Conservation (phyloP, 805 yeast species). For the Candida montana region DNA sequence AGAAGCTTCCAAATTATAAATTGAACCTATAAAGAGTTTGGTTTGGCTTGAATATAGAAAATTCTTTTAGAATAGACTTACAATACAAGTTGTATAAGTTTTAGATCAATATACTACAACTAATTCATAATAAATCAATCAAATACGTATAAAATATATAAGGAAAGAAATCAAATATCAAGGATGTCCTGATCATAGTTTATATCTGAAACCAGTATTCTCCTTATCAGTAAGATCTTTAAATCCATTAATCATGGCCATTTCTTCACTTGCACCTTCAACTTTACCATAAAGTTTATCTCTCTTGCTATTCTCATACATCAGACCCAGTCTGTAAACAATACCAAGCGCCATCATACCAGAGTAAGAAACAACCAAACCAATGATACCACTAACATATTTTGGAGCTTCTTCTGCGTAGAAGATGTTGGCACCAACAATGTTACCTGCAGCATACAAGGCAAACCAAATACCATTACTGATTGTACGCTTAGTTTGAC, state of each 20-base stretch:
- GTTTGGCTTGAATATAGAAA: too few relatives aligned
- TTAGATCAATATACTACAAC: too few relatives aligned
- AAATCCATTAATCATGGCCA: conserved; percentile 6
- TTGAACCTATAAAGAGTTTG: too few relatives aligned
- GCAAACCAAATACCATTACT: conserved; percentile 34
- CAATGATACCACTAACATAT: conserved; percentile 18
- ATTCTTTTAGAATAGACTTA: too few relatives aligned
- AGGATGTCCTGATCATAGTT: too few relatives aligned
- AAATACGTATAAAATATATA: too few relatives aligned
- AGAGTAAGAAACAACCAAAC: conserved; percentile 3
- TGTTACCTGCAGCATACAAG: conserved; percentile 36
- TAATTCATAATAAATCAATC: too few relatives aligned
- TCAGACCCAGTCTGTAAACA: conserved; percentile 5
- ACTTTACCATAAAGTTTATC: conserved; percentile 5
- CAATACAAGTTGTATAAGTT: too few relatives aligned
- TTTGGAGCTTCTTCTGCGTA: conserved; percentile 33
- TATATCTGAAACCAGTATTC: conserved; percentile 6
- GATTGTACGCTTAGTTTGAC: conserved; percentile 37
- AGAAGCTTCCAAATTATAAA: background rate
- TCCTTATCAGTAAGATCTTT: conserved; percentile 7
- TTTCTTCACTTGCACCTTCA: conserved; percentile 5
- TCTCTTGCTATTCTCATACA: conserved; percentile 2
- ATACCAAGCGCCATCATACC: conserved; percentile 6
- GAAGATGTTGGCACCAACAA: conserved; percentile 45
- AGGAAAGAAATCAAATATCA: too few relatives aligned